A percentile compares a stretch with the other conserved stretches of the same genome.
Conservation (phyloP, 139 green algal genomes). For the Eudorina sp. region DNA sequence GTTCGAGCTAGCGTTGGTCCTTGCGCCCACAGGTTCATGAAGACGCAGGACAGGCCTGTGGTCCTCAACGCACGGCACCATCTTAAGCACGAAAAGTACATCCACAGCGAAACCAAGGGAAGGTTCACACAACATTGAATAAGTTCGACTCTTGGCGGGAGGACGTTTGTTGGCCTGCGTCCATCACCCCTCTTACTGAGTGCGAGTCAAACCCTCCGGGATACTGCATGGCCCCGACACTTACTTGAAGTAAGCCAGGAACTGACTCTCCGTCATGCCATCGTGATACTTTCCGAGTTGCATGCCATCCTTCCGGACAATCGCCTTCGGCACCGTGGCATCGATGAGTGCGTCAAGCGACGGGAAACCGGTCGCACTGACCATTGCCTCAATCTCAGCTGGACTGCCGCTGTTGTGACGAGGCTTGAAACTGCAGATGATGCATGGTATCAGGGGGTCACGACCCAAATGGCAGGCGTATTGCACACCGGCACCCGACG, state of each 20-base stretch:
- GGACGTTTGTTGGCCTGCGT: no score
- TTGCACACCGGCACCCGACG: not conserved
- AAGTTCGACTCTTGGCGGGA: no score
- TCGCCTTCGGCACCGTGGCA: constrained; percentile 94
- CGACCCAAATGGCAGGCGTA: not conserved
- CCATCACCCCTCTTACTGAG: no score
- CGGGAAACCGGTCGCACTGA: constrained; percentile 84
- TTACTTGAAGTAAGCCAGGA: constrained; percentile 92
- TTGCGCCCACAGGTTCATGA: no score
- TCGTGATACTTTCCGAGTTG: constrained; percentile 88
- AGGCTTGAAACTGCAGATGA: constrained; percentile 88
- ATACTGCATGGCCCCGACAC: no score
- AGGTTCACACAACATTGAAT: no score
- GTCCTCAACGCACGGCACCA: no score
- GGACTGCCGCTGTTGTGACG: constrained; percentile 94
- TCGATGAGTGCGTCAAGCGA: constrained; percentile 92
- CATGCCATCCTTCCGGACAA: constrained; percentile 87
- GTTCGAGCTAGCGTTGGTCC: no score
- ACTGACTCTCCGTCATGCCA: constrained; percentile 91
- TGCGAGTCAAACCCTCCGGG: no score
- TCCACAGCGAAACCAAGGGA: no score
- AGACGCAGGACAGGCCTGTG: no score
- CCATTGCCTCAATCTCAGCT: constrained; percentile 90
- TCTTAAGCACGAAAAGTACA: no score
- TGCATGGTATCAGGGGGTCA: not conserved